A percentile compares a stretch with the other conserved stretches of the same genome.
Evolutionary conservation across 2,329 filamentous ascomycete genomes (phyloP).

Genomic region (Periconia macrospinosa): DNA sequence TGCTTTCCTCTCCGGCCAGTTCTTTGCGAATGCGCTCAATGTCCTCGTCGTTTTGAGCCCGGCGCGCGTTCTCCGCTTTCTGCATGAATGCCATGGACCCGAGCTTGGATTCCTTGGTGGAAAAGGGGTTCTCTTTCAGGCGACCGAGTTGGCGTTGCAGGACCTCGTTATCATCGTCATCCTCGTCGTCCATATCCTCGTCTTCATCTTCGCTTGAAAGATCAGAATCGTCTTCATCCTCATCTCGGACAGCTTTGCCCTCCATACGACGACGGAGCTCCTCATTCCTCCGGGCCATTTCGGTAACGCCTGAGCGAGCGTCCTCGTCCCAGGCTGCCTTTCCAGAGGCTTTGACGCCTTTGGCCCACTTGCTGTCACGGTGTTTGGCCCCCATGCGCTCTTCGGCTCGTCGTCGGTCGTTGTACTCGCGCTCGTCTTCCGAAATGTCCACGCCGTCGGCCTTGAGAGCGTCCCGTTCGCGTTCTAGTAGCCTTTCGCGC

Average conservation of each 20-base stretch:
- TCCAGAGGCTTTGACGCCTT: constrained; percentile 76
- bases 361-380: constrained; percentile 89
- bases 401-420: constrained; percentile 75
- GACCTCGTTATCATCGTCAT: constrained; percentile 54
- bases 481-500: constrained; percentile 60
- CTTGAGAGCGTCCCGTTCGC: constrained; percentile 60
- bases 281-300: constrained; percentile 81
- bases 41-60: constrained; percentile 78
- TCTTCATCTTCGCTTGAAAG: constrained; percentile 52
- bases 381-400: constrained; percentile 86
- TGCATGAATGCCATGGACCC: constrained; percentile 94
- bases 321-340: constrained; percentile 87
- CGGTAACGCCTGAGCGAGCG: constrained; percentile 73
- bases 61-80: constrained; percentile 77
- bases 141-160: constrained; percentile 41
- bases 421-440: constrained; percentile 65
- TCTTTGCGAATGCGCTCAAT: constrained; percentile 63
- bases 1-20: constrained; percentile 64
- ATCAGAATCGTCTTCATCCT: constrained; percentile 50
- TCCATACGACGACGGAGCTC: constrained; percentile 79
- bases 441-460: constrained; percentile 63
- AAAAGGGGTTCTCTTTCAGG: constrained; percentile 51
- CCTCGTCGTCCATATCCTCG: constrained; percentile 64
- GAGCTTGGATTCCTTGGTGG: constrained; percentile 66
- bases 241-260: constrained; percentile 62